Evolutionary conservation across 2,329 filamentous ascomycete species (phyloP).

Genomic region (Anthostomella pinea): DNA sequence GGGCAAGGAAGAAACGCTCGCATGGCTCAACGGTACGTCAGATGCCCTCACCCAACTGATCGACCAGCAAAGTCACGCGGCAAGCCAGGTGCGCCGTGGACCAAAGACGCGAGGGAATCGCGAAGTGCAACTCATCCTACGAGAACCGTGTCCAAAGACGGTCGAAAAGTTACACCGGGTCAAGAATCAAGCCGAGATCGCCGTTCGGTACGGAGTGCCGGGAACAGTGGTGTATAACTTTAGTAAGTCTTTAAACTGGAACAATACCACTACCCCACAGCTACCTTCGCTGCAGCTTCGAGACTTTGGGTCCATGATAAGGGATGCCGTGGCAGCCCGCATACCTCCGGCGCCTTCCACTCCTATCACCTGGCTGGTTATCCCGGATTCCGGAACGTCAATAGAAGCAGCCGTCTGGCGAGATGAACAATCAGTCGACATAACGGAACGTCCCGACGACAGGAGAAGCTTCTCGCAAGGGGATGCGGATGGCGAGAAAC

Average conservation of each 20-base stretch:
- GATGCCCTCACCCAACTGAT: conserved; percentile 14
- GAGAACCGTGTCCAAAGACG: conserved; percentile 13
- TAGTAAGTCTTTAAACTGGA: conserved; percentile 18
- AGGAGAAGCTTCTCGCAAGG: too few relatives aligned
- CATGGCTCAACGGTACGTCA: conserved; percentile 8
- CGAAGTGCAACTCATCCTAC: conserved; percentile 20
- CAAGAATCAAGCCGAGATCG: conserved; percentile 13
- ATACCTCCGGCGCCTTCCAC: neutral
- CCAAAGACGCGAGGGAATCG: conserved; percentile 16
- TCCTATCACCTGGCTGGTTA: conserved; percentile 17
- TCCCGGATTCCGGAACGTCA: too few relatives aligned
- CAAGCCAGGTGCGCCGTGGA: conserved; percentile 7
- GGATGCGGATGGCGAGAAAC: too few relatives aligned
- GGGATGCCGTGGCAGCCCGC: neutral
- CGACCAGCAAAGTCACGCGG: conserved; percentile 17
- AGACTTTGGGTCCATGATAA: conserved; percentile 1
- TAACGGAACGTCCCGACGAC: too few relatives aligned
- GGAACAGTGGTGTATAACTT: conserved; percentile 21
- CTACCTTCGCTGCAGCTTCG: conserved; percentile 18
- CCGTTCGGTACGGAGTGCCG: conserved; percentile 12
- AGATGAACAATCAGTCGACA: too few relatives aligned
- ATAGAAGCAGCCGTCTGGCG: too few relatives aligned
- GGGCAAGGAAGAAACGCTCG: conserved; percentile 17
- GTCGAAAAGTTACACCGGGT: conserved; percentile 16
- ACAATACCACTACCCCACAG: conserved; percentile 3